Evolutionary conservation across 1,284 basidiomycete genomes (phyloP), one percentile per base, ranked within the genome.

Genomic region (Cutaneotrichosporon dermatis): DNA sequence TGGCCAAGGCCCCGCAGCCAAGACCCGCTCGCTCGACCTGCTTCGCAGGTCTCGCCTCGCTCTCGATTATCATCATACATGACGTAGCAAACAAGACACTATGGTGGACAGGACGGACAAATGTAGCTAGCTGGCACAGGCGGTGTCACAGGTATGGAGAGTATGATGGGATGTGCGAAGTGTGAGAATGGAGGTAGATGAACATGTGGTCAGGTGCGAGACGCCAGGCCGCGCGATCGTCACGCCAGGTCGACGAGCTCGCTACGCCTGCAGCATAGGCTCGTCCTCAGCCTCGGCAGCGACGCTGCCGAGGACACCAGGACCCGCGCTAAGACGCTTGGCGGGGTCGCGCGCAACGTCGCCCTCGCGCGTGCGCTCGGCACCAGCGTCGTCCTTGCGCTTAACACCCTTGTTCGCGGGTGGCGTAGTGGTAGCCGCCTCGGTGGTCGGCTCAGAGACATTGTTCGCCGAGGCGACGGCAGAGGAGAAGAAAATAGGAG

Each of bases 401-500:
- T 73, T 74, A 41, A 56, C 53, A 40, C 67, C 65, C 35, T 56
- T 45, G 46, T 12, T 49, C 1, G 46, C 46, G 12, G 46, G 34
- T 33, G 12, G 46, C 34, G 45, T 54, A 16, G 25, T 41, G 34
- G 45, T n/a, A 6, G 37, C 45, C 6, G 39, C 16, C n/a, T 16
- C 44, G 10, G 44, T 10, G 2, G 44, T 25, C 44, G 33, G 16
- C 9, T 8, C 44, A 10, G 10, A 40, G 53, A n/a, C 41, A 12
- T 42, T 35, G 44, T 41, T 58, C 33, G 39, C 50, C 9, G 51
- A 42, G 40, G 45, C 37, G 48, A 50, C 33, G 9, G 60, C 45
- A 15, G 71, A 73, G 43, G 68, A 65, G 65, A 76, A 76, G 61
- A 75, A 74, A 7, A 71, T 66, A 1, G 72, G 69, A 10, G 66